A percentile compares a stretch with the other conserved stretches of the same genome.
Evolutionary conservation across 441 rosid species (phyloP).

Genomic region (Populus hybrid): DNA sequence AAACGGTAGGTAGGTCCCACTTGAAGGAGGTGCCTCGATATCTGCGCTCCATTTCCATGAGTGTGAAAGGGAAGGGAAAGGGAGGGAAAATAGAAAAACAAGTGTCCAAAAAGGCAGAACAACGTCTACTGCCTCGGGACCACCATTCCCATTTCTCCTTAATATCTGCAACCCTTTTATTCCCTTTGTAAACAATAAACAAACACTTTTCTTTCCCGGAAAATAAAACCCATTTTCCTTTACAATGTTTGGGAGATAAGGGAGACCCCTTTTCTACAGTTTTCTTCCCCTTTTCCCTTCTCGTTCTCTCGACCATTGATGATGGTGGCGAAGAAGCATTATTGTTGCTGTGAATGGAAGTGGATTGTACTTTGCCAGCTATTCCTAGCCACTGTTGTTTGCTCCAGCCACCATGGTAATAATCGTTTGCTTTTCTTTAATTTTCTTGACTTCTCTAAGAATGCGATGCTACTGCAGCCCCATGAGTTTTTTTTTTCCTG

Average conservation of each 20-base stretch:
- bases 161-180: conserved; percentile 22
- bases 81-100: conserved; percentile 1
- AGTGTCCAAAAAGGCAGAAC: not conserved
- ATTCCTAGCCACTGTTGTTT: conserved; percentile 34
- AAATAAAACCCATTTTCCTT: not conserved
- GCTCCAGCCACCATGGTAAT: conserved; percentile 47
- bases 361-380: conserved; percentile 31
- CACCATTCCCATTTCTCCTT: conserved; percentile 25
- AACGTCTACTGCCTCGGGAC: conserved; percentile 38
- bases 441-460: not conserved
- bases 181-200: not conserved
- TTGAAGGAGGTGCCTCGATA: conserved; percentile 6
- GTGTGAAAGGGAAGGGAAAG: not conserved
- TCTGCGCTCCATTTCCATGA: not conserved
- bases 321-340: conserved; percentile 20
- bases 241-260: conserved; percentile 9
- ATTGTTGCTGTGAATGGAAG: conserved; percentile 3
- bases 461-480: not conserved
- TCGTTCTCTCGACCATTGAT: not conserved
- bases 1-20: conserved; percentile 18
- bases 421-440: not conserved
- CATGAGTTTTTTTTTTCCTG: not conserved
- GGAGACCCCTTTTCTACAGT: conserved; percentile 14
- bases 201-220: not conserved
- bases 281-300: conserved; percentile 15